Evolutionary conservation across 2,329 filamentous ascomycete species (phyloP).

Genomic region (Diplocarpon mali): DNA sequence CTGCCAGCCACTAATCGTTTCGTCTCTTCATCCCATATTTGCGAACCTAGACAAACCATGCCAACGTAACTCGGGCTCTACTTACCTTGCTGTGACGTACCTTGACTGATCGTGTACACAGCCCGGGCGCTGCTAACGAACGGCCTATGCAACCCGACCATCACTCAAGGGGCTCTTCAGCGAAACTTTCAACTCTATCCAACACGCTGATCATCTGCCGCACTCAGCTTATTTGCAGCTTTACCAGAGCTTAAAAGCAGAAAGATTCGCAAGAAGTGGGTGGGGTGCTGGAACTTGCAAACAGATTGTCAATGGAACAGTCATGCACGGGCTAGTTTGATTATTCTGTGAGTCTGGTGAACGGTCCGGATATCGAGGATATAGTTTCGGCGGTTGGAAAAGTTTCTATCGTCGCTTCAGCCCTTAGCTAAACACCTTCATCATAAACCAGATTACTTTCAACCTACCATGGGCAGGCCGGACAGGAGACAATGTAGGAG

Average conservation of each 20-base stretch:
- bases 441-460: constrained; percentile 34
- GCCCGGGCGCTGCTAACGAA: no score
- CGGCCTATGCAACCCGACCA: no score
- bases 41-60: no score
- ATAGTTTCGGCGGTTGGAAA: constrained; percentile 43
- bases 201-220: no score
- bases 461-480: constrained; percentile 45
- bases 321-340: constrained; percentile 47
- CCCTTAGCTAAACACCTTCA: constrained; percentile 40
- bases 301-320: constrained; percentile 35
- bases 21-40: no score
- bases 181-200: no score
- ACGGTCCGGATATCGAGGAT: constrained; percentile 38
- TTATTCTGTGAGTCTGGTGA: constrained; percentile 42
- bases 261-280: constrained; percentile 26
- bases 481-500: constrained; percentile 41
- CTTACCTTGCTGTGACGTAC: no score
- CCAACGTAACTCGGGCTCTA: no score
- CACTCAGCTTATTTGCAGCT: background rate
- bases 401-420: constrained; percentile 38
- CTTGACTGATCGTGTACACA: no score
- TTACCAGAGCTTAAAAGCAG: background rate
- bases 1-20: no score
- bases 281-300: constrained; percentile 38
- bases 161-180: no score